Base-by-base conservation (phyloP, 352 stramenopile genomes). In the Globisporangium yorkense region DNA sequence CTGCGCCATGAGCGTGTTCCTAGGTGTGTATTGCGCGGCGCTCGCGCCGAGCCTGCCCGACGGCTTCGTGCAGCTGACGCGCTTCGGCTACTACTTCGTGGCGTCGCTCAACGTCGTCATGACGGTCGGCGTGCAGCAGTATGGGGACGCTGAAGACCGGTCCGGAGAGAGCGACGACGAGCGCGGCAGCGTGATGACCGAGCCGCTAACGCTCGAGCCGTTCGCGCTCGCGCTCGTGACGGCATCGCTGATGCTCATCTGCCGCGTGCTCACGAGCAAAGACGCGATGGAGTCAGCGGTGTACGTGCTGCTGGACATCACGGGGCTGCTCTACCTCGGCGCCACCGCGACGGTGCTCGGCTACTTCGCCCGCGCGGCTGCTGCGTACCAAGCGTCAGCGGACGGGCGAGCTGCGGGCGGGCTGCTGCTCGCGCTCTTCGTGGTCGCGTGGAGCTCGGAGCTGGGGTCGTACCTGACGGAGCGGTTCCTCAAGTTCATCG, bases 211-310 rank as follows among this genome's bases (percentile, higher is more conserved):
- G 29, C 63, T 87, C 21, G 72, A 88, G 62, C 75, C 78, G 13
- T 85, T 84, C 61, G 76, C 72, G 20, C 55, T 88, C 48, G 51
- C 84, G 47, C 46, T 87, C 15, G 55, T 80, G 0, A 65, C 55
- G 33, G 68, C 72, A 12, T 62, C 65, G 31, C 47, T 88, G 43
- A 57, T 87, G 46, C 53, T 88, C 24, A 71, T 86, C 44, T 60
- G 54, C 1, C 72, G 75, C 4, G 72, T 77, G 2, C 35, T 88
- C 18, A 78, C 72, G 2, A 84, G 78, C 49, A 84, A 88, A 57
- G 78, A 88, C 35, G 54, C 74, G 0, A 80, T 87, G 66, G 78
- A 88, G 61, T 87, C 74, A 18, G 57, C 71, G 0, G 72, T 85
- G 10, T 75, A 82, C 65, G 72, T 72, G 45, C 65, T 85, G 10